These are phyloP conservation scores for Spinellus fusiger DNA, from an alignment of 192 early-diverging fungal genomes.

Conservation along the genomic window DNA sequence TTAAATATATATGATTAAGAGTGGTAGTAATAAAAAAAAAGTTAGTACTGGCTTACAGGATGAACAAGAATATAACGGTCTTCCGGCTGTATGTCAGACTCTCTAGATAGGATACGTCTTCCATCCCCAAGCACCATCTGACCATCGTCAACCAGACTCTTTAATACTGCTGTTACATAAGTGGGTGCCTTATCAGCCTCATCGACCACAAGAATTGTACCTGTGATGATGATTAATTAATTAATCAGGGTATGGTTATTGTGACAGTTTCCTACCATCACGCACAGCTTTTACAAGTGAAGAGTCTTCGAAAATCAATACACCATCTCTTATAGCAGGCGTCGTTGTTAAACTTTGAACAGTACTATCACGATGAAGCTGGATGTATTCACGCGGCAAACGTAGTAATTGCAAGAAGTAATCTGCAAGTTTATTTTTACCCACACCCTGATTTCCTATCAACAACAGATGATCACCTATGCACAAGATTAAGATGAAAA, in stretches of 20 bases:
- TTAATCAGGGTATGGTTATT: not conserved
- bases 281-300: conserved; percentile 48
- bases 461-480: conserved; percentile 72
- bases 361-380: conserved; percentile 74
- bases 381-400: conserved; percentile 72
- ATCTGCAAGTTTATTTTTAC: conserved; percentile 59
- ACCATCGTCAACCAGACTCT: conserved; percentile 68
- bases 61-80: conserved; percentile 51
- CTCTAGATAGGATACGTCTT: conserved; percentile 56
- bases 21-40: no score
- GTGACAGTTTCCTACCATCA: conserved; percentile 14
- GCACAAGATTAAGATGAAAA: conserved; percentile 1
- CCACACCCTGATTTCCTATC: conserved; percentile 79
- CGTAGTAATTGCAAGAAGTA: conserved; percentile 67
- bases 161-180: conserved; percentile 69
- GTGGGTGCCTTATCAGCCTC: conserved; percentile 83
- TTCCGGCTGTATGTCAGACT: conserved; percentile 32
- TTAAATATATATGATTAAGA: not conserved
- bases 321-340: conserved; percentile 64
- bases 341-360: conserved; percentile 73
- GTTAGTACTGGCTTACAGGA: not conserved
- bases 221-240: conserved; percentile 4
- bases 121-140: conserved; percentile 77
- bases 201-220: conserved; percentile 70
- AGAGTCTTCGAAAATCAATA: conserved; percentile 65